Evolutionary conservation across 176 grass and related monocot species (phyloP), one percentile per base, ranked within the genome.

Genomic region (Aegilops sharonensis): DNA sequence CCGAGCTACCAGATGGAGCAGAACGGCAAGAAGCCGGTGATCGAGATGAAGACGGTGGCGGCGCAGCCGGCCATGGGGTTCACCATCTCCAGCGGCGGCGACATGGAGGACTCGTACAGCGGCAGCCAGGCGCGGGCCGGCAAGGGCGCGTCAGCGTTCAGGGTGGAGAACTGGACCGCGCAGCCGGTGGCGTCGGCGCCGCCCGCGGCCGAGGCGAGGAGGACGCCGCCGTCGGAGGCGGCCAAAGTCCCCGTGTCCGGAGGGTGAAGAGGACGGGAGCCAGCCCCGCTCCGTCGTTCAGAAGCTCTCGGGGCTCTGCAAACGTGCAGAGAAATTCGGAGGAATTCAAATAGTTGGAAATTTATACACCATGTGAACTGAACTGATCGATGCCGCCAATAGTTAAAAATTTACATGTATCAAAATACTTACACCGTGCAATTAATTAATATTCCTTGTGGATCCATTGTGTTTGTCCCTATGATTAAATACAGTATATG

Each of bases 1-100:
- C 97, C 94, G 9, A 92, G 94, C 20, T 94, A 90, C 75, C 90
- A 94, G 79, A 21, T 91, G 91, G 92, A 96, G 39, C 97, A 93
- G 63, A 92, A 90, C 79, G 88, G 79, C 24, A 99, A 90, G 92
- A 93, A 93, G 82, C 82, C 92, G 57, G 68, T 88, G 78, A 54
- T 94, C 11, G 94, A 91, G 66, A 73, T 93, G 71, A 83, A 68
- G 59, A n/a, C 94, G 3, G 80, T 85, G 63, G 47, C 81, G 7
- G 65, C 79, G 9, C 78, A 70, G 31, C 27, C 86, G 2, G 14
- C 89, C 6, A 36, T 99, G 52, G 92, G 88, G 3, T 93, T 91
- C 91, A 95, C 92, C 2, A 91, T 94, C 27, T 92, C 94, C 27
- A 90, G 89, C 0, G 91, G 87, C 6, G 89, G 84, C 21, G 89